These are phyloP conservation scores for Nephelium lappaceum DNA, from an alignment of 345 rosid species.

Conservation along the genomic window DNA sequence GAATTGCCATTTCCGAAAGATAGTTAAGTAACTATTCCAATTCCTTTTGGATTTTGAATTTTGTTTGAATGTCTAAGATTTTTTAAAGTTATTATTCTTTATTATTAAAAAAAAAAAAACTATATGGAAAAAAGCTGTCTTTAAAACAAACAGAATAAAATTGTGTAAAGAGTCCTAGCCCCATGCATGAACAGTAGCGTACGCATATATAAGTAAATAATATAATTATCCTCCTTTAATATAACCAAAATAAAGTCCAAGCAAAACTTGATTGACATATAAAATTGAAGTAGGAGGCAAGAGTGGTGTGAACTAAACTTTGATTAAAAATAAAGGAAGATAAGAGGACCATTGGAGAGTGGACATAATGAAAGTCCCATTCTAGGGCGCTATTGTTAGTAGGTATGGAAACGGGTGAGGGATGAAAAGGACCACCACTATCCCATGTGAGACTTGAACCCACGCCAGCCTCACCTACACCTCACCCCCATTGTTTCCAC, in stretches of 20 bases:
- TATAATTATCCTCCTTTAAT: background rate
- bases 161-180: too few species aligned
- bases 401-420: slow-evolving; percentile 1
- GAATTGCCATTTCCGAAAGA: background rate
- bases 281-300: background rate
- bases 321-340: background rate
- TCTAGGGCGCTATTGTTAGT: slow-evolving; percentile 24
- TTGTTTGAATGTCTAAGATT: too few species aligned
- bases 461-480: background rate
- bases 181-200: too few species aligned
- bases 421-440: slow-evolving; percentile 29
- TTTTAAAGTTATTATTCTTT: too few species aligned
- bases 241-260: too few species aligned
- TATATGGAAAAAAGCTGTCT: too few species aligned
- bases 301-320: background rate
- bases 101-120: too few species aligned
- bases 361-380: slow-evolving; percentile 1
- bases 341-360: background rate
- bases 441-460: slow-evolving; percentile 21
- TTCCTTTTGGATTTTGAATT: too few species aligned
- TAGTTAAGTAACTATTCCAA: background rate
- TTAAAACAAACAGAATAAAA: too few species aligned
- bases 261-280: too few species aligned
- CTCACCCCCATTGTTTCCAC: background rate
- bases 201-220: background rate